Evolutionary conservation across 192 early-diverging fungal genomes (phyloP), one percentile per base, ranked within the genome.

Genomic region (Backusella tarrabulga): DNA sequence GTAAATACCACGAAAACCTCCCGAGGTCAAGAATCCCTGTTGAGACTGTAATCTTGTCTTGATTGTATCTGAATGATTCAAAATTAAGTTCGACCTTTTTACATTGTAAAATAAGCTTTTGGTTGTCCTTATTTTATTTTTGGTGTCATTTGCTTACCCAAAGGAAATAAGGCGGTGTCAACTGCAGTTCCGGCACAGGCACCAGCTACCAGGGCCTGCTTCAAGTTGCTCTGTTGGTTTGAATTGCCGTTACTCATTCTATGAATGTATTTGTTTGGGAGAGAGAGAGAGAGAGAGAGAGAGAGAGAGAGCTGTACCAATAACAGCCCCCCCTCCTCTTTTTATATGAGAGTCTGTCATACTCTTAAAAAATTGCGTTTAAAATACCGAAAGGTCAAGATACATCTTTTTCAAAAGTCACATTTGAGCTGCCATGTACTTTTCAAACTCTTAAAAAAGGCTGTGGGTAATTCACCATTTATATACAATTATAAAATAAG

Each of bases 11-110:
- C 88, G 88, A 86, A 96, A 95, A 42, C 97, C 95, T 71, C 97
- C 97, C 36, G 94, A 90, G 34, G 89, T 90, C 9, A 88, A 78
- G 75, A 98, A 98, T 34, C 97, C 97, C 56, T 86, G 86, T 76
- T 89, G 87, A 32, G 95, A 93, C 81, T 98, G 97, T 76, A 98
- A 84, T 54, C 98, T 89, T 5, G 98, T 99, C 84, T 99, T 99
- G 82, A 99, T 90, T 11, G 98, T 99, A 83, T 99, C 98, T 73
- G 36, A 7, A 63, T 9, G 34, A 34, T 34, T 73, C 36, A 32
- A 42, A 26, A 42, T 15, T 15, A 66, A 56, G 35, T n/a, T 34
- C n/a, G 26, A n/a, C n/a, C 46, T 29, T 29, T 63, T 60, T 32
- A 46, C n/a, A 29, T 72, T 21, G 5, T 71, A 72, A 23, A 23